Evolutionary conservation across 495 filamentous ascomycete genomes (phyloP), one percentile per base, ranked within the genome.

Genomic region (Tuber brumale): DNA sequence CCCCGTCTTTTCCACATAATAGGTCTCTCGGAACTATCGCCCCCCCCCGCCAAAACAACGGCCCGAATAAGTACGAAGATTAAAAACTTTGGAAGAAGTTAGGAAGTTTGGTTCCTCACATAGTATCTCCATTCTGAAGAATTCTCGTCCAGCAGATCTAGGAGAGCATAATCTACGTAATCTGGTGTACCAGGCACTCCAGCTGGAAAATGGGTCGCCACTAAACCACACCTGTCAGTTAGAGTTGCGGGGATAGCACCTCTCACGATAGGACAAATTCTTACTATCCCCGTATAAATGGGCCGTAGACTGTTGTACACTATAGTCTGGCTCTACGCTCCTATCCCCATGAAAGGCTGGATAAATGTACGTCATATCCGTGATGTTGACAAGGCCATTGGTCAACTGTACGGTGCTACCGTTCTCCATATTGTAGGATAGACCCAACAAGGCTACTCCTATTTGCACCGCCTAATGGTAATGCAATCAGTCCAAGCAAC

Each of bases 361-460:
- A 48, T 42, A 37, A 46, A 80, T 69, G 42, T 16, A 12, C 35
- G 31, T 35, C 66, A 80, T n/a, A 3, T 70, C 19, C 5, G 77
- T 80, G 16, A 80, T 73, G 6, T 80, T 80, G 44, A 80, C 78
- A 16, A 45, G 57, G 3, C 78, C 78, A 6, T 23, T 2, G 21
- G 37, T 45, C 5, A 46, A 44, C 16, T 41, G 74, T 39, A 77
- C 4, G 18, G 71, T 73, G 10, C 51, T 46, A 8, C 75, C 76
- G 19, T n/a, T 76, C 48, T 80, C 77, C 45, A 79, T 73, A n/a
- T 80, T 80, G 66, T 80, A 80, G 4, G 78, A 75, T 66, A 80
- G 79, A 73, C 78, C 78, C 51, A 80, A 19, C 31, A 80, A 77
- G 69, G 78, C 78, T 31, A 80, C 73, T 75, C 72, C 78, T 43